phyloP scores from a whole-genome alignment of 2,329 filamentous ascomycete genomes.

The Trichoderma lentiforme region DNA sequence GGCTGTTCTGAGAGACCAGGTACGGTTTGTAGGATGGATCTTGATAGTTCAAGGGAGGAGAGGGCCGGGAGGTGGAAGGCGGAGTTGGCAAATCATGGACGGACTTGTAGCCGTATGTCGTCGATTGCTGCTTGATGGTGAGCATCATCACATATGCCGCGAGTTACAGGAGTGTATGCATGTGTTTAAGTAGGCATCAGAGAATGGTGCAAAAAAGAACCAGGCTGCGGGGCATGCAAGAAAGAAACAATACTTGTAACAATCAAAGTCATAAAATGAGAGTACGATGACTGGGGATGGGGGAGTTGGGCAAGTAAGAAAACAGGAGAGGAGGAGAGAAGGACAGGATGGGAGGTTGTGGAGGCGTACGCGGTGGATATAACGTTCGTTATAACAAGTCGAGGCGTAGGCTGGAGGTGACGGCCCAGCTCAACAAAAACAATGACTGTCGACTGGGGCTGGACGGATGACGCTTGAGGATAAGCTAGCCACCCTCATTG shows the following conservation, averaged over 20 bases:
- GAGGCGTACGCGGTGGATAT: constrained; percentile 30
- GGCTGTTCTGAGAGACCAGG: constrained; percentile 43
- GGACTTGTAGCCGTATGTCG: constrained; percentile 57
- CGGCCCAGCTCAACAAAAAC: constrained; percentile 41
- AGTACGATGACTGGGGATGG: constrained; percentile 9
- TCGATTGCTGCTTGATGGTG: constrained; percentile 58
- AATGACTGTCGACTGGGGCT: constrained; percentile 38
- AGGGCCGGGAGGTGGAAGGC: constrained; percentile 53
- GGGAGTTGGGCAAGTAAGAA: constrained; percentile 12
- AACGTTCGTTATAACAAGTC: constrained; percentile 30
- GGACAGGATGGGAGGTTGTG: constrained; percentile 19
- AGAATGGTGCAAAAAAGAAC: constrained; percentile 9
- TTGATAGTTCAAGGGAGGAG: constrained; percentile 51
- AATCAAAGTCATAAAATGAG: constrained; percentile 15
- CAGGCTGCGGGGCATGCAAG: constrained; percentile 10
- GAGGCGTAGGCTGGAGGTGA: constrained; percentile 42
- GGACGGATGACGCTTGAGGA: constrained; percentile 42
- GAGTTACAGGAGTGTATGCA: constrained; percentile 28
- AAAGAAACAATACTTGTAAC: constrained; percentile 2
- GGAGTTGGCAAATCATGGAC: constrained; percentile 61
- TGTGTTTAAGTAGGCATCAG: constrained; percentile 23
- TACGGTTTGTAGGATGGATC: constrained; percentile 44
- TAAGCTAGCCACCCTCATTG: constrained; percentile 45
- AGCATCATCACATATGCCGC: constrained; percentile 50
- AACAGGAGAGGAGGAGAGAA: constrained; percentile 5